phyloP scores from a whole-genome alignment of 208 protist genomes.

The Kentomonas sorsogonicus region DNA sequence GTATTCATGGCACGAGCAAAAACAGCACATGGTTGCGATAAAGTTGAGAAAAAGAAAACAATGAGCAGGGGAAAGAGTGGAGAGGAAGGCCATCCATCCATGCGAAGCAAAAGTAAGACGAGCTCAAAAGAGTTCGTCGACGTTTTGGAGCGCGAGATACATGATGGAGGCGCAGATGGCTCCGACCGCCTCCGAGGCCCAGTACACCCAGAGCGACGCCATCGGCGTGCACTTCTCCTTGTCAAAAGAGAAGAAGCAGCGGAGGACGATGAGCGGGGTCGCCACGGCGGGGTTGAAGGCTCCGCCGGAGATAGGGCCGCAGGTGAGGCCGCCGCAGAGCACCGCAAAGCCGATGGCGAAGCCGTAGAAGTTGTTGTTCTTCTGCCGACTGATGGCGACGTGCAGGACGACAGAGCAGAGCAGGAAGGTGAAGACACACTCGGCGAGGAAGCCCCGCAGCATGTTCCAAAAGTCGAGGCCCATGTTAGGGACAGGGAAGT shows the following conservation, averaged over 20 bases:
- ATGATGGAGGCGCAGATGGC: conserved; percentile 60
- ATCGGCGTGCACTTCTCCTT: conserved; percentile 38
- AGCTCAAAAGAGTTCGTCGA: conserved; percentile 30
- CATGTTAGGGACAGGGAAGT: conserved; percentile 65
- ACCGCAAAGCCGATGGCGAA: conserved; percentile 77
- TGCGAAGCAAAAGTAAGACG: not conserved
- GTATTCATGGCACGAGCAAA: too few relatives aligned
- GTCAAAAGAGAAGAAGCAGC: conserved; percentile 54
- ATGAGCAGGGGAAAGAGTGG: not conserved
- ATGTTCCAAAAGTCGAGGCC: conserved; percentile 49
- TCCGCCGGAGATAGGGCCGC: conserved; percentile 52
- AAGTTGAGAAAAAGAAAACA: conserved; percentile 1
- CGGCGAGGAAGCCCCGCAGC: conserved; percentile 67
- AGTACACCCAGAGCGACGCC: conserved; percentile 66
- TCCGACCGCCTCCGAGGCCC: conserved; percentile 58
- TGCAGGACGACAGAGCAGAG: conserved; percentile 77
- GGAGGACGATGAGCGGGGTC: conserved; percentile 55
- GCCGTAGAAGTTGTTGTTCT: conserved; percentile 74
- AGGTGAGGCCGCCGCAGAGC: conserved; percentile 55
- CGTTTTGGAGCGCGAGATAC: conserved; percentile 61
- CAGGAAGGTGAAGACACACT: conserved; percentile 77
- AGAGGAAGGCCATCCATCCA: not conserved
- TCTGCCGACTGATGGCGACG: conserved; percentile 54
- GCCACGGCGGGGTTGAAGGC: conserved; percentile 77
- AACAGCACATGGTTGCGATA: too few relatives aligned